Evolutionary conservation across 2,329 filamentous ascomycete genomes (phyloP), one percentile per base, ranked within the genome.

Genomic region (Trichoderma guizhouense): DNA sequence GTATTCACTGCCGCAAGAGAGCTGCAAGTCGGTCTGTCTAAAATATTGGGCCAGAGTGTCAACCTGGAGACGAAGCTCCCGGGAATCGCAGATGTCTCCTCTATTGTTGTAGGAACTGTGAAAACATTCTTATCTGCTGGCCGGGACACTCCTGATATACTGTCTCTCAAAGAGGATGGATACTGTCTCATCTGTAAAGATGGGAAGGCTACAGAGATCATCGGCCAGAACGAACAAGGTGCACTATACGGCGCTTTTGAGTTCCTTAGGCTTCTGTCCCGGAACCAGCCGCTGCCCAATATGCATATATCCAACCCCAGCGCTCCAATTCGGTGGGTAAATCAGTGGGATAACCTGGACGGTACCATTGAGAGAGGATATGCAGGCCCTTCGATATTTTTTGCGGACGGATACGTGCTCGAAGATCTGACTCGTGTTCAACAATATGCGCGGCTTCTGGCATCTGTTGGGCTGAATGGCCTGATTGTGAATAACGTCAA

Each of bases 221-320:
- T 66, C 15, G 63, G 63, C 7, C 63, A 66, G 24, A 53, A 66
- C 32, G 63, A 66, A n/a, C 63, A 39, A 30, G 63, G 63, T 18
- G 63, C 63, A 24, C 26, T 66, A 12, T 66, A 66, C 63, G 63
- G 63, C 21, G 63, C 63, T 34, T 66, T 66, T 66, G 63, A 47
- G 12, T 32, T 51, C 14, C 63, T 66, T 18, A 60, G 57, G 21
- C 18, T 60, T 8, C 11, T 60, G 5, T 60, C 30, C 11, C 57
- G 21, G 57, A 34, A 60, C 26, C 57, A 60, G 5, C 57, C 28
- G 18, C 57, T 60, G 28, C 57, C 57, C 18, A 28, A 60, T 15
- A 60, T 60, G 57, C 57, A 28, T 15, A 60, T 60, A 60, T 60
- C 57, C 9, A 60, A 60, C 21, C 57, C 57, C 57, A 60, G 57